phyloP scores from a whole-genome alignment of 1,139 yeast genomes.

The Maudiozyma humilis region DNA sequence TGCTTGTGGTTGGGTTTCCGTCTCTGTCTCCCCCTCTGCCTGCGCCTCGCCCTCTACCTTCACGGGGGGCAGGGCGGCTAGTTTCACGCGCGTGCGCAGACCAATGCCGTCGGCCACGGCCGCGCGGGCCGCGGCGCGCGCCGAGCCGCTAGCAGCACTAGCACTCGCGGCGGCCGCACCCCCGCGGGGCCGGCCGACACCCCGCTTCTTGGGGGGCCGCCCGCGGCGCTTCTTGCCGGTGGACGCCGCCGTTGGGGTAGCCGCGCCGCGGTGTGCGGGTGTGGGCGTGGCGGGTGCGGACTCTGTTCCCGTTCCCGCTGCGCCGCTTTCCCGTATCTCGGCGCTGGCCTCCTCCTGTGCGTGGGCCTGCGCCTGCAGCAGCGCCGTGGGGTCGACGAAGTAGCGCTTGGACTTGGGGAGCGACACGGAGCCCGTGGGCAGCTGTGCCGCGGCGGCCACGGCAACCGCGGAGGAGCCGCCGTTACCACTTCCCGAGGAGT shows the following conservation, averaged over 20 bases:
- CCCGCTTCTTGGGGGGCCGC: no score
- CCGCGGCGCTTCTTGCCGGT: no score
- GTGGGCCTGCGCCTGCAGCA: not conserved
- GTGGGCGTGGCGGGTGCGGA: not conserved
- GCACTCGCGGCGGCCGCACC: not conserved
- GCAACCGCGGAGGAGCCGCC: not conserved
- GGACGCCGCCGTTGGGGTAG: constrained; percentile 6
- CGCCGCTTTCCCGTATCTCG: no score
- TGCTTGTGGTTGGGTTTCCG: not conserved
- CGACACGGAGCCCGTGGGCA: constrained; percentile 25
- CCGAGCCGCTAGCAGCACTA: not conserved
- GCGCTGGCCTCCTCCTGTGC: not conserved
- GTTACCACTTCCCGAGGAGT: no score
- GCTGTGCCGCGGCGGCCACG: not conserved
- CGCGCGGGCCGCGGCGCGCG: no score
- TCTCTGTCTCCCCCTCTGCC: constrained; percentile 1
- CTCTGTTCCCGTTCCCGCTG: no score
- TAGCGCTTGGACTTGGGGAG: constrained; percentile 28
- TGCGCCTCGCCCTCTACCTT: not conserved
- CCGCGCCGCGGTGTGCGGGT: not conserved
- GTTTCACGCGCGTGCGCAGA: not conserved
- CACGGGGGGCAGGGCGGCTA: not conserved
- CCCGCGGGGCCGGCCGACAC: not conserved
- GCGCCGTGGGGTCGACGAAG: constrained; percentile 23
- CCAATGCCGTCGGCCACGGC: not conserved